phyloP scores from a whole-genome alignment of 1,284 basidiomycete genomes.

The Cutaneotrichosporon curvatum region DNA sequence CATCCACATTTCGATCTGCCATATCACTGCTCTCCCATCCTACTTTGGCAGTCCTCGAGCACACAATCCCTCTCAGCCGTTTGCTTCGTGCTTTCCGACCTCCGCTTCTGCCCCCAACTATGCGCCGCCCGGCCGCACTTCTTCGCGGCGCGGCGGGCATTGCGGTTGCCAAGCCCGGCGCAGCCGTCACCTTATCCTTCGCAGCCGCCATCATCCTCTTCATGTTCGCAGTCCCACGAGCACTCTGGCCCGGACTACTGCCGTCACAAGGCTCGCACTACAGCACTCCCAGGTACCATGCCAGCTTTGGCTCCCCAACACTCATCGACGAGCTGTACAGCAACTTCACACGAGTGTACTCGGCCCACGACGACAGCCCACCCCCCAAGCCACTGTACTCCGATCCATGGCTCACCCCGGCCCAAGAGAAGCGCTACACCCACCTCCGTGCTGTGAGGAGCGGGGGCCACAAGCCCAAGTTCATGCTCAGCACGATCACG shows the following conservation, averaged over 20 bases:
- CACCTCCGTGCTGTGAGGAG: constrained; percentile 15
- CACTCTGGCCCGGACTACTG: not conserved
- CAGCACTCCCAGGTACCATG: too few relatives aligned
- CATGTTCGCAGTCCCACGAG: not conserved
- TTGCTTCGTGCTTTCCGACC: too few relatives aligned
- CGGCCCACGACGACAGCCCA: not conserved
- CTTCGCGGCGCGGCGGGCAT: too few relatives aligned
- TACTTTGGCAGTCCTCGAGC: too few relatives aligned
- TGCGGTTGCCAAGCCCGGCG: too few relatives aligned
- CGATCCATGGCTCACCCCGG: constrained; percentile 25
- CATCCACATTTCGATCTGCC: too few relatives aligned
- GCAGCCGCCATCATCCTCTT: not conserved
- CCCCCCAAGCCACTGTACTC: constrained; percentile 26
- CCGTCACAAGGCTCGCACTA: not conserved
- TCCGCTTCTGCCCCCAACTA: too few relatives aligned
- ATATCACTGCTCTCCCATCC: too few relatives aligned
- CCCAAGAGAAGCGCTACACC: constrained; percentile 33
- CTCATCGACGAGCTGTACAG: constrained; percentile 11
- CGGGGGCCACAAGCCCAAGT: constrained; percentile 31
- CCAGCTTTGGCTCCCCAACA: too few relatives aligned
- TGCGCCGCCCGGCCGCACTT: too few relatives aligned
- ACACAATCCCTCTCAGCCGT: too few relatives aligned
- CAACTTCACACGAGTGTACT: constrained; percentile 16
- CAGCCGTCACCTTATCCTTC: too few relatives aligned
- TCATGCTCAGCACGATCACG: constrained; percentile 38